Evolutionary conservation across 768 basidiomycete genomes (phyloP), one percentile per base, ranked within the genome.

Genomic region (Mycena belliarum): DNA sequence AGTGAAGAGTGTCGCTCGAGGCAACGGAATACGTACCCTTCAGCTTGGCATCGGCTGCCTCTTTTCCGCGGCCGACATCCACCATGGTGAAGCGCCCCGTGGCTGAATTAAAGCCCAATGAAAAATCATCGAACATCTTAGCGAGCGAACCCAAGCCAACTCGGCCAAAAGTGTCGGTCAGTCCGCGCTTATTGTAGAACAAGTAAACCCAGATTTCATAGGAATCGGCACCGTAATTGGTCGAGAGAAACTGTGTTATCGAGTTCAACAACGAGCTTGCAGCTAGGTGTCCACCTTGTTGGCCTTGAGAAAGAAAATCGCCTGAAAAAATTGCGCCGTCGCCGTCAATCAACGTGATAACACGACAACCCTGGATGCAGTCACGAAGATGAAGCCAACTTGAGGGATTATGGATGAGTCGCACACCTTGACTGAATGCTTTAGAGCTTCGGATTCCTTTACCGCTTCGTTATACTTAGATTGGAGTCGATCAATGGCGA

Each of bases 41-140:
- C 68, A 90, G 82, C 72, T 90, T 90, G 42, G 84, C 79, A 69
- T 90, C 88, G 26, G 86, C 88, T 4, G 84, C 86, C 75, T 90
- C 88, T 72, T 90, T 90, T 48, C 78, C 83, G 58, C 73, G 75
- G 46, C 88, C 88, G 49, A 87, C 87, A 69, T 90, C 88, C 29
- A 87, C 77, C 72, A 90, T 83, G 49, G 82, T 70, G 68, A 89
- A 89, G 41, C 85, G 79, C 56, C 84, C 82, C 15, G 82, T 74
- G 12, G 87, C 84, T 70, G 87, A 84, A 69, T 88, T 88, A 66
- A 90, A 88, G 9, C 88, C 88, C 49, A 79, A 70, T 52, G 85
- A 70, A 65, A 90, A 90, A 18, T 85, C 84, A 4, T 87, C 84
- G 61, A 89, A 83, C 47, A 75, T 77, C 38, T 58, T 57, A 62